These are phyloP conservation scores for Magnusiomyces ingens DNA, from an alignment of 1,139 yeast genomes.

Conservation along the genomic window DNA sequence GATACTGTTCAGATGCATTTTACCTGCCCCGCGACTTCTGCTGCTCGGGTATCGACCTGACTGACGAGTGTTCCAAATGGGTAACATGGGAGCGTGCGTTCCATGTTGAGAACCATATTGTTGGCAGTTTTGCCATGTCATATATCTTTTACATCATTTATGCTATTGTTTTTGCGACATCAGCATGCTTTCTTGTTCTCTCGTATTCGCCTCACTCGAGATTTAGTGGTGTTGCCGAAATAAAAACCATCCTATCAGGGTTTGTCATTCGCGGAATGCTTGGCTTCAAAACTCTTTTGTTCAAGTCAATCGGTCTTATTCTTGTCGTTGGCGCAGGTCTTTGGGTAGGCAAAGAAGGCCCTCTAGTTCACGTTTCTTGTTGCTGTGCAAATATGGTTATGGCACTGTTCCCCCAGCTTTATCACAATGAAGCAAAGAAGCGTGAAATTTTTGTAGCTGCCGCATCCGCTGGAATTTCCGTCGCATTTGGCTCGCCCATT, in stretches of 20 bases:
- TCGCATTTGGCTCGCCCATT: constrained; percentile 90
- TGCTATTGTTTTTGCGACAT: constrained; percentile 31
- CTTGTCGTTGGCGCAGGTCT: constrained; percentile 74
- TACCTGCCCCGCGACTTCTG: constrained; percentile 36
- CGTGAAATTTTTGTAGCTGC: constrained; percentile 75
- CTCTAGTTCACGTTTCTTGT: constrained; percentile 80
- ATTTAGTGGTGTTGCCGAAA: constrained; percentile 67
- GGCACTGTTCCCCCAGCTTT: constrained; percentile 30
- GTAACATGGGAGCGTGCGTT: constrained; percentile 36
- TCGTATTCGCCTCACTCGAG: constrained; percentile 41
- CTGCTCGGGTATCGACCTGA: constrained; percentile 33
- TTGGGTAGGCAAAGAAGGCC: constrained; percentile 93
- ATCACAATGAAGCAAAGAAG: constrained; percentile 35
- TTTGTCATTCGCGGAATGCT: constrained; percentile 38
- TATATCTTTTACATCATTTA: constrained; percentile 34
- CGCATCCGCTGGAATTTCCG: constrained; percentile 87
- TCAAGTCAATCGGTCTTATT: constrained; percentile 50
- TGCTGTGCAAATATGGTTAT: constrained; percentile 48
- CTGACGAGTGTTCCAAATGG: constrained; percentile 38
- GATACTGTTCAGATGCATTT: constrained; percentile 39
- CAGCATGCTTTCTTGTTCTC: constrained; percentile 35
- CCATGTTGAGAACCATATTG: constrained; percentile 22
- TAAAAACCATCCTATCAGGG: constrained; percentile 37
- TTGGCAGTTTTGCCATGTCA: constrained; percentile 30
- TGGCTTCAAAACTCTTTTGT: constrained; percentile 41